Conservation (phyloP, 1,139 yeast genomes). For the Magnusiomyces suaveolens region DNA sequence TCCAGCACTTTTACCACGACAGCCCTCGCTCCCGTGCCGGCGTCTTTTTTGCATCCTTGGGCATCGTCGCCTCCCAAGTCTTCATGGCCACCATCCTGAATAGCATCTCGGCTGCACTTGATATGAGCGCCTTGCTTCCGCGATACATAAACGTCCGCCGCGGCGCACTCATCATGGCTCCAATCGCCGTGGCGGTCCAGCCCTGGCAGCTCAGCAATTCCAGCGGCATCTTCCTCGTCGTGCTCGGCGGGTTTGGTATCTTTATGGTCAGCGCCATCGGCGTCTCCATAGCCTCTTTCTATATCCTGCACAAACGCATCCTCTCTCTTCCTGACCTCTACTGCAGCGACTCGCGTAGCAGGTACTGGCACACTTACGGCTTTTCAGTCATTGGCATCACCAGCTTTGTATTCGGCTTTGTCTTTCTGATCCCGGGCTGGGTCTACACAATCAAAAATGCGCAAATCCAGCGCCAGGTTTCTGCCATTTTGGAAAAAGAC, state of each 20-base stretch:
- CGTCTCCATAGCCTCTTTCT: conserved; percentile 9
- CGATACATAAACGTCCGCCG: conserved; percentile 6
- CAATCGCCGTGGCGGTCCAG: conserved; percentile 5
- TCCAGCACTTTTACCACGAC: conserved; percentile 20
- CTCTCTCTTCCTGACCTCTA: conserved; percentile 6
- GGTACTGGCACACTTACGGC: conserved; percentile 11
- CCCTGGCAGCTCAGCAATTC: conserved; percentile 11
- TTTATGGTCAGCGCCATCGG: conserved; percentile 11
- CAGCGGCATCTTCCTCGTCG: conserved; percentile 6
- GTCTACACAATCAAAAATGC: conserved; percentile 3
- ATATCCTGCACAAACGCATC: conserved; percentile 3
- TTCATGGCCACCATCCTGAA: conserved; percentile 26
- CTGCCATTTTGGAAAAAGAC: background rate
- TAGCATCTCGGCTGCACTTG: conserved; percentile 42
- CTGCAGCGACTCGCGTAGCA: background rate
- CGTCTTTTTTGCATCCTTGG: conserved; percentile 29
- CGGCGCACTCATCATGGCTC: conserved; percentile 7
- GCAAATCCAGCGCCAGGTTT: background rate
- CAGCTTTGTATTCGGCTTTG: conserved; percentile 8
- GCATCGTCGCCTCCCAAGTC: conserved; percentile 25
- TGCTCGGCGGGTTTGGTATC: conserved; percentile 10
- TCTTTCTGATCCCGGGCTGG: conserved; percentile 12
- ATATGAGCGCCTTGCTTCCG: conserved; percentile 46
- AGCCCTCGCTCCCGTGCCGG: conserved; percentile 30
- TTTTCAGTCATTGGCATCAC: conserved; percentile 4